These are phyloP conservation scores for Fusarium falciforme DNA, from an alignment of 2,329 filamentous ascomycete genomes.

Conservation along the genomic window DNA sequence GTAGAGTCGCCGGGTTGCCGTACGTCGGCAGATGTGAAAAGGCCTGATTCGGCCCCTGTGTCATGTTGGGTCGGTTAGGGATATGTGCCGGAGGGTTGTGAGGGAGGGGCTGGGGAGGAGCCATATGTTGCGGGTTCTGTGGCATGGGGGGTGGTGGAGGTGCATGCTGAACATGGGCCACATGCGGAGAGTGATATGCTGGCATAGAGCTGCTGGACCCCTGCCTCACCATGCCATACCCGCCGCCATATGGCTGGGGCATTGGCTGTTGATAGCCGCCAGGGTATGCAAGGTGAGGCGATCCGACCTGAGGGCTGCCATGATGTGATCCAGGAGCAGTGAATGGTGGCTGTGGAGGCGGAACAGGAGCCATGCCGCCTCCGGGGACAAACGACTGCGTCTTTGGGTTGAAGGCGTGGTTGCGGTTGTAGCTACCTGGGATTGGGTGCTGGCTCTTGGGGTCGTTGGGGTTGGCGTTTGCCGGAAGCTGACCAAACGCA, in stretches of 20 bases:
- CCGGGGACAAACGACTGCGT: conserved; percentile 89
- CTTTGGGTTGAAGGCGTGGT: conserved; percentile 90
- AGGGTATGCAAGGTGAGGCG: conserved; percentile 62
- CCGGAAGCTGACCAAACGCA: conserved; percentile 82
- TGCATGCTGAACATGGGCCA: conserved; percentile 53
- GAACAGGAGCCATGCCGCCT: conserved; percentile 61
- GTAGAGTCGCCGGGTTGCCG: conserved; percentile 69
- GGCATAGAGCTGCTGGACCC: conserved; percentile 66
- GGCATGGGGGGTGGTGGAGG: conserved; percentile 54
- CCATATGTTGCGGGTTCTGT: conserved; percentile 53
- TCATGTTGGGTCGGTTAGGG: conserved; percentile 58
- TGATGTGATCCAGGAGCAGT: conserved; percentile 62
- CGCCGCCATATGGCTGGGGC: conserved; percentile 59
- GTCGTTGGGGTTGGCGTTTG: conserved; percentile 75
- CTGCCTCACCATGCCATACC: conserved; percentile 68
- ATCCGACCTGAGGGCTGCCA: conserved; percentile 64
- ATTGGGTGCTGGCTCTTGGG: conserved; percentile 83
- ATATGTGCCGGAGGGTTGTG: conserved; percentile 57
- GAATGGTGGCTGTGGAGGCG: conserved; percentile 60
- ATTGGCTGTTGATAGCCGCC: conserved; percentile 60
- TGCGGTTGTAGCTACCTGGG: conserved; percentile 82
- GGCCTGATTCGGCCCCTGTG: conserved; percentile 57
- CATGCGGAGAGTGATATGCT: conserved; percentile 58
- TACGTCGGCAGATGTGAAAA: conserved; percentile 67
- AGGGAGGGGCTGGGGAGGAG: conserved; percentile 54